Conservation (phyloP, 495 filamentous ascomycete genomes). For the Jackrogersella minutella region DNA sequence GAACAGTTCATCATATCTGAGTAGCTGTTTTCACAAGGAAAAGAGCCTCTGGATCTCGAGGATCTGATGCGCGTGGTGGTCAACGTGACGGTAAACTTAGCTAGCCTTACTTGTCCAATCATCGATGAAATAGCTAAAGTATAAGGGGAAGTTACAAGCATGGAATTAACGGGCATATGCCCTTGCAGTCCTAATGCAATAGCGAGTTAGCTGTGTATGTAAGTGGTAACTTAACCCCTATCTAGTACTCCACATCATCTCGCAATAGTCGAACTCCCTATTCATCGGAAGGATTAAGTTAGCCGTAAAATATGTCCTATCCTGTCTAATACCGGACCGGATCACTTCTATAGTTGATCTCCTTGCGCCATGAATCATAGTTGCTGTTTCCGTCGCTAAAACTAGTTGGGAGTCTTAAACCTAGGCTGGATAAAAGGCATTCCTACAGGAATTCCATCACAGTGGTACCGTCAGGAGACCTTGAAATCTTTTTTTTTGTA, state of each 20-base stretch:
- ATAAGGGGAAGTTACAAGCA: not conserved
- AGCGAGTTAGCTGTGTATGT: not conserved
- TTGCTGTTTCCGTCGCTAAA: not conserved
- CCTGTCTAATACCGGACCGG: not conserved
- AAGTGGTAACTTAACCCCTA: not conserved
- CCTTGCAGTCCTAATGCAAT: slow-evolving; percentile 6
- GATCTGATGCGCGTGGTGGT: not conserved
- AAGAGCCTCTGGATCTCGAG: slow-evolving; percentile 2
- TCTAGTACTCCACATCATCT: not conserved
- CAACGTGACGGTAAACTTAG: not conserved
- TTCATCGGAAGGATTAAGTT: slow-evolving; percentile 1
- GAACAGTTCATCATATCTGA: slow-evolving; percentile 13
- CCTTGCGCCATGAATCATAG: not conserved
- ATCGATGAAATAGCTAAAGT: not conserved
- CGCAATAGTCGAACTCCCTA: not conserved
- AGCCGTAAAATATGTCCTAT: not conserved
- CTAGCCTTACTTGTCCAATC: not conserved
- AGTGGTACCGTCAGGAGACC: not conserved
- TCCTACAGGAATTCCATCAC: slow-evolving; percentile 4
- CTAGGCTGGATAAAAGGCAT: not conserved
- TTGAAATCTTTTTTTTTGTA: not conserved
- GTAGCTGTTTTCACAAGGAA: slow-evolving; percentile 1
- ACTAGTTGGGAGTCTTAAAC: not conserved
- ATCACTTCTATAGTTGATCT: not conserved
- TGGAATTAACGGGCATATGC: not conserved